Percentiles rank a stretch among this genome's conserved stretches.
phyloP scores from a whole-genome alignment of 768 basidiomycete species.

The Termitomyces sp. region DNA sequence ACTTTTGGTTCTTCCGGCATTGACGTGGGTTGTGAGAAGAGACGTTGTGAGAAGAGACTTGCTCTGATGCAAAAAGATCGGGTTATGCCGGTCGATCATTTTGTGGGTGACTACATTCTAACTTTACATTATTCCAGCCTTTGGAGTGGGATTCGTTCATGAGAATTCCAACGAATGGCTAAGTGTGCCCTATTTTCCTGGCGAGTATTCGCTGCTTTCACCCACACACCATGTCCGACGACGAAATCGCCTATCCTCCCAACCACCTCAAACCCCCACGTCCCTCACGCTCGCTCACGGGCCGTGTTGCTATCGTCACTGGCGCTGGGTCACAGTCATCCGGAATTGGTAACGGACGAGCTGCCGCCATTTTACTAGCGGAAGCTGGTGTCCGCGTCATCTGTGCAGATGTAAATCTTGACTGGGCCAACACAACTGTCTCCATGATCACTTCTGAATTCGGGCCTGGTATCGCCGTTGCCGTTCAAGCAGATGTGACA shows the following conservation, averaged over 20 bases:
- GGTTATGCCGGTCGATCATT: background rate
- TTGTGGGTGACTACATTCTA: background rate
- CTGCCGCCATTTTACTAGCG: conserved; percentile 34
- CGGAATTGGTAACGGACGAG: conserved; percentile 38
- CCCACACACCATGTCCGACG: conserved; percentile 2
- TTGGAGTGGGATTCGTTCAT: no score
- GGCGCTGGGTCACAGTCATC: conserved; percentile 33
- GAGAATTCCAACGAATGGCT: background rate
- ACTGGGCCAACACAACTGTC: conserved; percentile 31
- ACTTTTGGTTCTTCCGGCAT: background rate
- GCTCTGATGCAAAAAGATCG: background rate
- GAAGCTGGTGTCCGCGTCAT: conserved; percentile 33
- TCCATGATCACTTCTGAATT: conserved; percentile 34
- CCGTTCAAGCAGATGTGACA: conserved; percentile 31
- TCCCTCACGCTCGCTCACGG: conserved; percentile 25
- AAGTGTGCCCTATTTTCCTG: no score
- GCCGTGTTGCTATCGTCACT: conserved; percentile 34
- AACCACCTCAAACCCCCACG: conserved; percentile 24
- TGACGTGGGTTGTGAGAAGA: background rate
- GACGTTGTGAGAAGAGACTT: background rate
- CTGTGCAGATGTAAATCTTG: conserved; percentile 29
- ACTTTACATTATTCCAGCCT: no score
- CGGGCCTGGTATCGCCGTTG: conserved; percentile 24
- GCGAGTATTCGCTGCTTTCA: background rate
- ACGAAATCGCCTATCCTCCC: background rate